Evolutionary conservation across 1,284 basidiomycete genomes (phyloP).

Genomic region (Pisolithus thermaeus): DNA sequence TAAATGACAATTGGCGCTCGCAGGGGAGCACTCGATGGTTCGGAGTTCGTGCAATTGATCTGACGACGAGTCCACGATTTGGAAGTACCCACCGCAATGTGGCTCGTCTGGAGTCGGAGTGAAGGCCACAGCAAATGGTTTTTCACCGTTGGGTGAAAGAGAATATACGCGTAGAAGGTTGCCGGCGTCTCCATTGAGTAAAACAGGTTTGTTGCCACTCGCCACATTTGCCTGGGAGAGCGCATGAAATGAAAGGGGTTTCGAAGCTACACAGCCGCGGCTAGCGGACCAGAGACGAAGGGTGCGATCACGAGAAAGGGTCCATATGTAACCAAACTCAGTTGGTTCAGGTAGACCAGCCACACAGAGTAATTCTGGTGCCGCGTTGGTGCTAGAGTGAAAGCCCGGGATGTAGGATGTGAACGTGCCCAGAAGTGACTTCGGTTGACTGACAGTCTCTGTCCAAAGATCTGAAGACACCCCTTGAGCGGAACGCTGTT

Average conservation of each 20-base stretch:
- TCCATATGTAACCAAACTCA: constrained; percentile 70
- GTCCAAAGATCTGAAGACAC: constrained; percentile 53
- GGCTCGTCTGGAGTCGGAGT: constrained; percentile 58
- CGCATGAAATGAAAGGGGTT: constrained; percentile 35
- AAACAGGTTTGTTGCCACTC: constrained; percentile 34
- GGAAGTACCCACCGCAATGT: constrained; percentile 65
- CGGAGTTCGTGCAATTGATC: constrained; percentile 55
- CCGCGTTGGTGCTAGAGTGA: constrained; percentile 38
- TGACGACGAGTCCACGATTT: constrained; percentile 46
- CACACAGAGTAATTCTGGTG: constrained; percentile 59
- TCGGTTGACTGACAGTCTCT: constrained; percentile 56
- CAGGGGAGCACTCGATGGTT: constrained; percentile 50
- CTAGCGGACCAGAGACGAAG: constrained; percentile 78
- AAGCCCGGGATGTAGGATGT: constrained; percentile 60
- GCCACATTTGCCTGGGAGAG: constrained; percentile 16
- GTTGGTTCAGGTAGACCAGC: constrained; percentile 67
- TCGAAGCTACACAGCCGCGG: constrained; percentile 62
- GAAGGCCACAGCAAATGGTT: constrained; percentile 52
- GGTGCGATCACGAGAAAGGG: constrained; percentile 83
- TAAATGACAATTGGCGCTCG: constrained; percentile 61
- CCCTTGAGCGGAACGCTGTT: constrained; percentile 3
- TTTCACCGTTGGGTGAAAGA: constrained; percentile 36
- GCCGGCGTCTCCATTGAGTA: constrained; percentile 54
- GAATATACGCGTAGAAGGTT: constrained; percentile 57
- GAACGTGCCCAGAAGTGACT: constrained; percentile 57